phyloP scores from a whole-genome alignment of 75 land plant species.

The Azolla pinnata region DNA sequence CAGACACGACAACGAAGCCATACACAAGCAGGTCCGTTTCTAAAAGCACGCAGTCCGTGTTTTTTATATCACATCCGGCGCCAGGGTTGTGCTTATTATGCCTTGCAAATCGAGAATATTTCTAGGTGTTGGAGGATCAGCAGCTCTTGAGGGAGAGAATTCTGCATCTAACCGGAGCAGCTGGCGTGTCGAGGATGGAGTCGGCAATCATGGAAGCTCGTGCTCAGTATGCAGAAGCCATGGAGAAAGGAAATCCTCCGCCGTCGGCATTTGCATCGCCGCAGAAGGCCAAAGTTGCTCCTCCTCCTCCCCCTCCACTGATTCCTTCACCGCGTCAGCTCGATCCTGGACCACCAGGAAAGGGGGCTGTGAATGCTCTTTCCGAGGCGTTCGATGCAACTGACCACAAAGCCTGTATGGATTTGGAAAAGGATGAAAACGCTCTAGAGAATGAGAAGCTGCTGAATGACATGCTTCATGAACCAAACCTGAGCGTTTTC shows the following conservation, averaged over 20 bases:
- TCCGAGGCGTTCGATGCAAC: too few species aligned
- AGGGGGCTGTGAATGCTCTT: too few species aligned
- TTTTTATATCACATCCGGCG: too few species aligned
- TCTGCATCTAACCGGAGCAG: constrained; percentile 64
- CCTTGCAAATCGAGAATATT: not conserved
- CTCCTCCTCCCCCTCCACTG: too few species aligned
- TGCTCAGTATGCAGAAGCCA: constrained; percentile 52
- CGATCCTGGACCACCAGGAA: too few species aligned
- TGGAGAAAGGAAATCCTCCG: constrained; percentile 43
- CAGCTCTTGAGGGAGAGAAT: constrained; percentile 71
- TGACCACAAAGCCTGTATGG: too few species aligned
- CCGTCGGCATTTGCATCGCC: constrained; percentile 36
- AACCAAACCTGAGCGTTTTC: constrained; percentile 21
- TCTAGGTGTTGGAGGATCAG: constrained; percentile 84
- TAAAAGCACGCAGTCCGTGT: too few species aligned
- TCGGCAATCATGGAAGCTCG: constrained; percentile 60
- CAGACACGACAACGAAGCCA: constrained; percentile 87
- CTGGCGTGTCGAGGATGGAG: constrained; percentile 74
- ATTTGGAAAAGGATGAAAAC: constrained; percentile 14
- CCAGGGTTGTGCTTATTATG: too few species aligned
- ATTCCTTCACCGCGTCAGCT: too few species aligned
- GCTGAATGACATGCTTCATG: constrained; percentile 82
- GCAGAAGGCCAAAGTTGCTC: constrained; percentile 15
- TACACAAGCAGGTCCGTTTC: constrained; percentile 87
- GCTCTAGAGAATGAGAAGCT: constrained; percentile 60